phyloP scores from a whole-genome alignment of 176 grass and related monocot species.

The Echinochloa phyllopogon region DNA sequence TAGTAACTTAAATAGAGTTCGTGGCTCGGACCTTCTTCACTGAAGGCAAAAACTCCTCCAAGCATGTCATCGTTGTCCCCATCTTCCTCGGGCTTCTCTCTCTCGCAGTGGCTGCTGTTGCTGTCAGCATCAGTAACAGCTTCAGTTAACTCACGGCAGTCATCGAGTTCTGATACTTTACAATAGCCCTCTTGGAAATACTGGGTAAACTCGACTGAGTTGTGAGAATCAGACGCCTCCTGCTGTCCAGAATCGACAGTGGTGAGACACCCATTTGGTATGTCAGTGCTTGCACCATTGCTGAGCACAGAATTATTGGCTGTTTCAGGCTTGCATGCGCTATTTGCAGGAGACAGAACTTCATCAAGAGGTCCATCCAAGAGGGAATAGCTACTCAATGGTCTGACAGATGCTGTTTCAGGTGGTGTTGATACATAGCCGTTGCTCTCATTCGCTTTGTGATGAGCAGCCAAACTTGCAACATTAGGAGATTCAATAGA shows the following conservation, averaged over 20 bases:
- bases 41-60: conserved; percentile 96
- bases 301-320: conserved; percentile 48
- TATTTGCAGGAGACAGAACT: conserved; percentile 43
- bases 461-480: conserved; percentile 45
- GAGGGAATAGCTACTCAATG: conserved; percentile 50
- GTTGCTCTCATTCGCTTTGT: conserved; percentile 37
- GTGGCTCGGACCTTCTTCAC: conserved; percentile 82
- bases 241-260: conserved; percentile 56
- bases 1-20: background rate
- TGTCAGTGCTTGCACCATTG: conserved; percentile 41
- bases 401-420: conserved; percentile 45
- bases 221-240: conserved; percentile 65
- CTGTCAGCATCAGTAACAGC: conserved; percentile 99
- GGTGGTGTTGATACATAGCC: conserved; percentile 18
- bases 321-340: conserved; percentile 29
- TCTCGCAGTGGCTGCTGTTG: conserved; percentile 99
- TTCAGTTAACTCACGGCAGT: conserved; percentile 99
- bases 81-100: conserved; percentile 99
- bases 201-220: conserved; percentile 82
- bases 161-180: conserved; percentile 99
- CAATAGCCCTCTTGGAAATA: conserved; percentile 99
- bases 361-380: conserved; percentile 61
- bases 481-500: conserved; percentile 41
- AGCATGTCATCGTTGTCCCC: conserved; percentile 95
- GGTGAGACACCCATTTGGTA: conserved; percentile 50